Evolutionary conservation across 1,284 basidiomycete species (phyloP).

Genomic region (Gomphus bonarii): DNA sequence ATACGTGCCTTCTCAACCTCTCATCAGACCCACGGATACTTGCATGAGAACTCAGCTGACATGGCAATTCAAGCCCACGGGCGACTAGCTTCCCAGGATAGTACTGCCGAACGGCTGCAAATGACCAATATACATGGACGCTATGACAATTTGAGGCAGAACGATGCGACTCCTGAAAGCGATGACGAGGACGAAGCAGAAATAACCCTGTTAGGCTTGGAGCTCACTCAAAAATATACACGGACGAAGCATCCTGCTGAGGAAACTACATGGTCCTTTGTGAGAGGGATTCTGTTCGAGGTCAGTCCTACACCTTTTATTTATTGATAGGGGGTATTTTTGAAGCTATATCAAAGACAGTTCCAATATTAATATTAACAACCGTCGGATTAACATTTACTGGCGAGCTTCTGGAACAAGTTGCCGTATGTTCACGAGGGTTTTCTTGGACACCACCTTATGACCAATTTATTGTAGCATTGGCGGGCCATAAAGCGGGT

Average conservation of each 20-base stretch:
- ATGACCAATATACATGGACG: background rate
- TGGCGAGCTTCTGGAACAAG: constrained; percentile 78
- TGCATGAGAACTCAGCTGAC: background rate
- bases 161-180: background rate
- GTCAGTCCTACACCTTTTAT: background rate
- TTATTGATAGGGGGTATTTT: background rate
- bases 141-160: background rate
- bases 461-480: constrained; percentile 31
- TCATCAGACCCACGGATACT: too few relatives aligned
- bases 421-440: constrained; percentile 48
- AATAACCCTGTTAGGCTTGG: background rate
- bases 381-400: constrained; percentile 74
- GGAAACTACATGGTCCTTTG: background rate
- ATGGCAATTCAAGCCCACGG: background rate
- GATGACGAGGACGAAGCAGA: background rate
- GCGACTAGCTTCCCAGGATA: too few relatives aligned
- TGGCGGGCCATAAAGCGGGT: constrained; percentile 87
- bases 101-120: background rate
- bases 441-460: background rate
- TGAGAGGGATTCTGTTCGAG: background rate
- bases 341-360: constrained; percentile 35
- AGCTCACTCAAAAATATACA: background rate
- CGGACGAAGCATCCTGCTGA: background rate
- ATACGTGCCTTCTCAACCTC: too few relatives aligned
- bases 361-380: constrained; percentile 63